Base-by-base conservation (phyloP, 805 yeast species). In the Suhomyces sp. region DNA sequence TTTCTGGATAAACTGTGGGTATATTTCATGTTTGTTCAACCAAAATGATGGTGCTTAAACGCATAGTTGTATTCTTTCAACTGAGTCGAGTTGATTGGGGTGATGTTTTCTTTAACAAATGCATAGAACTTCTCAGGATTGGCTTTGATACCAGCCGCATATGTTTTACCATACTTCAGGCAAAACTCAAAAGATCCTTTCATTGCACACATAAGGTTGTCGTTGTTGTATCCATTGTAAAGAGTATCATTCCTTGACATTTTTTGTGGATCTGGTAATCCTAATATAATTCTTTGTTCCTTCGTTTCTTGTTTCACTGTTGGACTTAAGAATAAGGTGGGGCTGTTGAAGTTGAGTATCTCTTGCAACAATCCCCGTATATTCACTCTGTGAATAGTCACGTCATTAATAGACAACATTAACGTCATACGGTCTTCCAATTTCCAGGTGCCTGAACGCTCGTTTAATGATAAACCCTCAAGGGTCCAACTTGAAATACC, bases 401-500 rank as follows among this genome's bases (percentile, higher is more conserved):
- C 38, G 29, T 54, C 58, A 5, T 48, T 38, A 3, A 53, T 37
- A 6, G 55, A 47, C 2, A 53, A 20, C 26, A 46, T 30, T 20
- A 54, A 39, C 5, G 54, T 38, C 28, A 54, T 10, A 17, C 36
- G 27, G 31, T 54, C 58, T 13, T 47, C 47, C 1, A 32, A 33
- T 6, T 25, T 16, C 52, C 49, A 53, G 8, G 25, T 26, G 2
- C 42, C 42, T 9, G 25, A 22, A 3, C 10, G 11, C 5, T 31
- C 32, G 3, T 26, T 21, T n/a, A n/a, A n/a, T 4, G 16, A 13
- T 21, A 40, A 22, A 4, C 33, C 29, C 6, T 35, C 31, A 10
- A 47, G 23, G 4, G 28, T 35, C 77, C 77, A 72, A 31, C 53
- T 57, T 3, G 73, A 56, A 14, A 72, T 64, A 8, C 73, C 70